Base-by-base conservation (phyloP, 2,329 filamentous ascomycete genomes). In the Epichloe festucae region DNA sequence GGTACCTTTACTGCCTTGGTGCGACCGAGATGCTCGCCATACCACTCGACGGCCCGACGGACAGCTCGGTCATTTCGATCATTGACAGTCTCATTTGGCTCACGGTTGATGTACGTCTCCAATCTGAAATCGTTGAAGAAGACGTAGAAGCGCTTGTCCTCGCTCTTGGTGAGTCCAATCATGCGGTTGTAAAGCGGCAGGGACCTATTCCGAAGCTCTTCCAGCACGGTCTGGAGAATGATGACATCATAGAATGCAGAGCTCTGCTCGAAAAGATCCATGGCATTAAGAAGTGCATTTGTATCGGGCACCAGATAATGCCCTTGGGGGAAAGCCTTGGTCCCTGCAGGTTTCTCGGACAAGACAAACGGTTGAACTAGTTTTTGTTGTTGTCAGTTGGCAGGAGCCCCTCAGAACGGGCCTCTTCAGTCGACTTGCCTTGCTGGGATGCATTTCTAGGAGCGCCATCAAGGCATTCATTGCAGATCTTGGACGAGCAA, bases 51-150 rank as follows among this genome's bases (percentile, higher is more conserved):
- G 2, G 91, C 89, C 59, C 77, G 80, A 46, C 93, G 79, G 34
- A 98, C 88, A 44, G 93, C 89, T 55, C 90, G 82, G 66, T 98
- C 94, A 63, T 98, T 98, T 51, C 93, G 80, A 66, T 98, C 93
- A 65, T 98, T 98, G 69, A 98, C 93, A 3, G 81, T 85, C 72
- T 98, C 93, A 39, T 87, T 84, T 5, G 76, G 68, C 19, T 83
- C 78, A 55, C 93, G 78, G 31, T 78, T 71, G 46, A 96, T 80
- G 63, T 95, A 87, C 0, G 93, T 98, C 67, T 98, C 94, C 40
- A 90, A 74, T 49, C 91, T 81, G 64, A 98, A 98, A 62, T 98
- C 93, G 67, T 98, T 98, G 79, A 97, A 97, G 67, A 98, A 98
- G 49, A 98, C 88, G 63, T 97, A 96, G 66, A 95, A 97, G 51